Evolutionary conservation across 768 basidiomycete genomes (phyloP).

Genomic region (Boletus rubescentipes): DNA sequence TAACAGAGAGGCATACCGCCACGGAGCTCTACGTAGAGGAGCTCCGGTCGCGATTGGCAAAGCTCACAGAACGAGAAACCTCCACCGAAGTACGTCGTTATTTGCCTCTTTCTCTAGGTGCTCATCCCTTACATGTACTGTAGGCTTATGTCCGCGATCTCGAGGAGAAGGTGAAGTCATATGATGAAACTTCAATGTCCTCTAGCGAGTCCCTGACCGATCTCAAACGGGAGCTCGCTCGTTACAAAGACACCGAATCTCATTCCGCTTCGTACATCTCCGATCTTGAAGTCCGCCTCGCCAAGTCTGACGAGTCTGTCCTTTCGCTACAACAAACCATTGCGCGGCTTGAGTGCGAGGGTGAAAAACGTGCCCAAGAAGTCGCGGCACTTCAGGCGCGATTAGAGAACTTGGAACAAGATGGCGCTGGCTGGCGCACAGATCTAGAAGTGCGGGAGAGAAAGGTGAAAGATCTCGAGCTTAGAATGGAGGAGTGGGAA

Average conservation of each 20-base stretch:
- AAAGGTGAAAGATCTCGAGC: conserved; percentile 72
- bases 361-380: conserved; percentile 70
- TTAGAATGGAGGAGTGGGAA: conserved; percentile 77
- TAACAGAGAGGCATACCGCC: conserved; percentile 68
- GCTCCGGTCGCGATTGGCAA: conserved; percentile 72
- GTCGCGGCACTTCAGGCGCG: conserved; percentile 69
- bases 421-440: conserved; percentile 78
- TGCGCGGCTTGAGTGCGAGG: conserved; percentile 74
- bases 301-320: conserved; percentile 76
- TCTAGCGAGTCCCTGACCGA: conserved; percentile 81
- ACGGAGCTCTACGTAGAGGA: conserved; percentile 90
- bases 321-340: conserved; percentile 66
- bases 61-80: conserved; percentile 83
- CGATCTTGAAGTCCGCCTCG: conserved; percentile 81
- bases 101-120: not conserved
- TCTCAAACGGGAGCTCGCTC: conserved; percentile 77
- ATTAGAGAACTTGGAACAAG: conserved; percentile 64
- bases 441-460: conserved; percentile 85
- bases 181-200: conserved; percentile 73
- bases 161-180: conserved; percentile 86
- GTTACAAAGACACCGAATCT: conserved; percentile 73
- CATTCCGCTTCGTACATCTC: conserved; percentile 77
- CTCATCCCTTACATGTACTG: not conserved
- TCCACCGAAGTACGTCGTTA: conserved; percentile 76
- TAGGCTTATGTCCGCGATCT: conserved; percentile 93